Evolutionary conservation across 371 early-diverging fungal species (phyloP).

Genomic region (Phascolomyces articulosus): DNA sequence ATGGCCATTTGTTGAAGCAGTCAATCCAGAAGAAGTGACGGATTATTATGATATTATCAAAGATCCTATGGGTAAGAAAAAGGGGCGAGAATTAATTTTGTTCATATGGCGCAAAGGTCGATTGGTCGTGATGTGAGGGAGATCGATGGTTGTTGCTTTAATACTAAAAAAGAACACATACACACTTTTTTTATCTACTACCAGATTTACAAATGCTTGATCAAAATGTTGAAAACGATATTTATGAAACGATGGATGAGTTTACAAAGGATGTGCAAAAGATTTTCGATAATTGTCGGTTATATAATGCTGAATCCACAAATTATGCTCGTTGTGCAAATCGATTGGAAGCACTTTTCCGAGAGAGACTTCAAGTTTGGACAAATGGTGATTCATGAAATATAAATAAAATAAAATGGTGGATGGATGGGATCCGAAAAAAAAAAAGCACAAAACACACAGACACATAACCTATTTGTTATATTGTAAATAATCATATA

Average conservation of each 20-base stretch:
- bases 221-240: conserved; percentile 57
- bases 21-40: conserved; percentile 89
- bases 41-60: conserved; percentile 98
- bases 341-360: conserved; percentile 53
- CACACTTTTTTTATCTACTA: background rate
- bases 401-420: conserved; percentile 3
- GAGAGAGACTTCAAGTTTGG: conserved; percentile 35
- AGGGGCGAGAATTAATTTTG: background rate
- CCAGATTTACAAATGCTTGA: conserved; percentile 64
- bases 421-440: too few relatives aligned
- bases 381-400: conserved; percentile 15
- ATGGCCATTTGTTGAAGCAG: conserved; percentile 99
- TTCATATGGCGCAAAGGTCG: background rate
- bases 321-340: conserved; percentile 70
- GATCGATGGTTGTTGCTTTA: too few relatives aligned
- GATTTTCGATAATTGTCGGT: conserved; percentile 65
- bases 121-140: too few relatives aligned
- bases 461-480: too few relatives aligned
- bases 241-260: conserved; percentile 47
- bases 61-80: conserved; percentile 93
- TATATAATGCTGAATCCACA: conserved; percentile 66
- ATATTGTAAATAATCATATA: conserved; percentile 2
- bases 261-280: conserved; percentile 49
- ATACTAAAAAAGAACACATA: too few relatives aligned
- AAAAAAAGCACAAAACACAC: background rate